These are phyloP conservation scores for Dactylella cylindrospora DNA, from an alignment of 2,329 filamentous ascomycete species.

Conservation along the genomic window DNA sequence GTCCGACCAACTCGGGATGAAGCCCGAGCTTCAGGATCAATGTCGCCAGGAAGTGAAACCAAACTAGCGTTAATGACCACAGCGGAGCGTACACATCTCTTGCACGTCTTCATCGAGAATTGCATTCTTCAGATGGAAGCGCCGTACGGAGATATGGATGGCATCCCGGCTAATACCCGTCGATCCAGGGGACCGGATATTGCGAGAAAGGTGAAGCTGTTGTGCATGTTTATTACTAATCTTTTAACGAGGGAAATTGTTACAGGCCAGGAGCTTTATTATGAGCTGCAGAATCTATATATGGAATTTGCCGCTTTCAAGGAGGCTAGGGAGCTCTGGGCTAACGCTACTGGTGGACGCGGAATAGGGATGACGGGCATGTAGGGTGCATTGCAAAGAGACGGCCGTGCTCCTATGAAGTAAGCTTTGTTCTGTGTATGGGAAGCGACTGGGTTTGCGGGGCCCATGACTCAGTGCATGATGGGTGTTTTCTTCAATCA, in stretches of 20 bases:
- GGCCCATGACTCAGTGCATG: too few species aligned
- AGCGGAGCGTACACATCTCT: constrained; percentile 30
- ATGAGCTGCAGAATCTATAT: constrained; percentile 43
- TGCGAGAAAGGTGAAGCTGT: constrained; percentile 31
- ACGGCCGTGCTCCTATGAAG: too few species aligned
- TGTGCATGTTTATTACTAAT: constrained; percentile 43
- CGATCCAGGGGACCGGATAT: constrained; percentile 35
- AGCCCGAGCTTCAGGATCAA: neutral
- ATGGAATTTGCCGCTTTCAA: constrained; percentile 36
- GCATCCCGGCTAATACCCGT: neutral
- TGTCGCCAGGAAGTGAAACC: neutral
- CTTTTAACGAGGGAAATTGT: constrained; percentile 29
- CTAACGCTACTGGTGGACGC: constrained; percentile 35
- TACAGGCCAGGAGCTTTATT: constrained; percentile 25
- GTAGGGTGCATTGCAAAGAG: too few species aligned
- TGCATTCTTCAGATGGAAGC: constrained; percentile 31
- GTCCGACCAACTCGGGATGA: constrained; percentile 23
- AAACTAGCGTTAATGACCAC: constrained; percentile 19
- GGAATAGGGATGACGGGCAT: constrained; percentile 24
- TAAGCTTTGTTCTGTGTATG: too few species aligned
- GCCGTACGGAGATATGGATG: constrained; percentile 28
- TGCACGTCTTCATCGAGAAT: constrained; percentile 38
- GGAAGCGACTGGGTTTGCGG: too few species aligned
- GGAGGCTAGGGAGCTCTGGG: constrained; percentile 44
- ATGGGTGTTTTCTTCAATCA: too few species aligned